Conservation (phyloP, 768 basidiomycete species). For the Kwoniella europaea region DNA sequence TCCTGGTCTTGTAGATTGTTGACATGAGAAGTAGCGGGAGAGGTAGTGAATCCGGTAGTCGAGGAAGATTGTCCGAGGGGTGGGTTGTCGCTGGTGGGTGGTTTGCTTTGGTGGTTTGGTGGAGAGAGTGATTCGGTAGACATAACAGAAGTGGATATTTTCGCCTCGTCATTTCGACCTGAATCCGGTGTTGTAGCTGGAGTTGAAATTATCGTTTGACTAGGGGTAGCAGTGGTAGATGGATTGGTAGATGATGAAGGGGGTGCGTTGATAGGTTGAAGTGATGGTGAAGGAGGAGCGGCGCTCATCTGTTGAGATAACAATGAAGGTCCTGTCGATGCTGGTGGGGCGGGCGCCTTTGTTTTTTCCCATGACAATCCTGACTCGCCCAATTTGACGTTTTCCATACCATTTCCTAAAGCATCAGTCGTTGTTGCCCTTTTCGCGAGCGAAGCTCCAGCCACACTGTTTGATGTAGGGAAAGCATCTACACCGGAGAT, state of each 20-base stretch:
- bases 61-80: constrained; percentile 20
- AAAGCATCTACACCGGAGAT: constrained; percentile 63
- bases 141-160: constrained; percentile 51
- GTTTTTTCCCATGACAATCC: constrained; percentile 55
- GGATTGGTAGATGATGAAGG: constrained; percentile 20
- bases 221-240: constrained; percentile 42
- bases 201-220: constrained; percentile 41
- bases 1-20: constrained; percentile 50
- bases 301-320: constrained; percentile 69
- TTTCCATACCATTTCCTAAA: constrained; percentile 63
- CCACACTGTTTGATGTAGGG: constrained; percentile 31
- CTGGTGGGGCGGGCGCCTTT: constrained; percentile 34
- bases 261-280: constrained; percentile 22
- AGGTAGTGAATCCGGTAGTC: constrained; percentile 29
- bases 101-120: constrained; percentile 16
- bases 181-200: constrained; percentile 52
- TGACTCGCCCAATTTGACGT: constrained; percentile 56
- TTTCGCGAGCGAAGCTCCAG: constrained; percentile 57
- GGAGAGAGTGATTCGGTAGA: constrained; percentile 52
- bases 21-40: constrained; percentile 52
- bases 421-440: constrained; percentile 63
- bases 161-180: constrained; percentile 31
- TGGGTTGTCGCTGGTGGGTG: constrained; percentile 1
- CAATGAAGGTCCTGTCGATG: constrained; percentile 67
- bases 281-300: constrained; percentile 36